Evolutionary conservation across 2,329 filamentous ascomycete genomes (phyloP).

Genomic region (Trichocomaceae sp.): DNA sequence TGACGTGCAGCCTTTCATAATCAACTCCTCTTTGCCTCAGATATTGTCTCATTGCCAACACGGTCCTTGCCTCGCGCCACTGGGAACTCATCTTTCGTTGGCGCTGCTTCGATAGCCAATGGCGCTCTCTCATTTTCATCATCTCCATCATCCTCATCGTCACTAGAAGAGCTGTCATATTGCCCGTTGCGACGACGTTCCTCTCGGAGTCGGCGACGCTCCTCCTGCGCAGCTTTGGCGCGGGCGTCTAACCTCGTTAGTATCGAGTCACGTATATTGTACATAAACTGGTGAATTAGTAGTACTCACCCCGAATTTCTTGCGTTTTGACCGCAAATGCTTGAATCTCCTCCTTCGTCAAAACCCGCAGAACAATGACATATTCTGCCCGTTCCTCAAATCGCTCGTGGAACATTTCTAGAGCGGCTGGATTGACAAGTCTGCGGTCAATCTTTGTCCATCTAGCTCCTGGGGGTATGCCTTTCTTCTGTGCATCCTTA

Average conservation of each 20-base stretch:
- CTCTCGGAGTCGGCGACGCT: slow-evolving; percentile 36
- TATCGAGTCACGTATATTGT: not conserved
- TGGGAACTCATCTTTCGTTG: slow-evolving; percentile 12
- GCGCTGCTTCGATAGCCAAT: slow-evolving; percentile 29
- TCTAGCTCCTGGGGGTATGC: slow-evolving; percentile 69
- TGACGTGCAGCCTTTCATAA: no score
- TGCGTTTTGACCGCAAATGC: slow-evolving; percentile 75
- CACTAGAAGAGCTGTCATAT: slow-evolving; percentile 20
- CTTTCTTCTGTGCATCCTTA: slow-evolving; percentile 70
- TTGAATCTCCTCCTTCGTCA: slow-evolving; percentile 85
- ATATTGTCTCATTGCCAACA: not conserved
- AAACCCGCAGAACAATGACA: slow-evolving; percentile 82
- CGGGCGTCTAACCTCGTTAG: slow-evolving; percentile 25
- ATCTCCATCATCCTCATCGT: slow-evolving; percentile 30
- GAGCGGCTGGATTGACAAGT: slow-evolving; percentile 80
- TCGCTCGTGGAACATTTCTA: slow-evolving; percentile 79
- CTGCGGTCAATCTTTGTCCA: slow-evolving; percentile 92
- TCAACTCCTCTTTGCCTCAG: slow-evolving; percentile 5
- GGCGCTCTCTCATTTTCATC: slow-evolving; percentile 24
- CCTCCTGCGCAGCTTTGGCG: slow-evolving; percentile 30
- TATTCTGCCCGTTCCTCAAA: slow-evolving; percentile 90
- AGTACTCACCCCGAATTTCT: slow-evolving; percentile 64
- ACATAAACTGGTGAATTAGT: not conserved
- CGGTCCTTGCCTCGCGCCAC: slow-evolving; percentile 10
- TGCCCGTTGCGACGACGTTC: slow-evolving; percentile 35